Evolutionary conservation across 805 yeast genomes (phyloP).

Genomic region (Metschnikowia peoriensis): DNA sequence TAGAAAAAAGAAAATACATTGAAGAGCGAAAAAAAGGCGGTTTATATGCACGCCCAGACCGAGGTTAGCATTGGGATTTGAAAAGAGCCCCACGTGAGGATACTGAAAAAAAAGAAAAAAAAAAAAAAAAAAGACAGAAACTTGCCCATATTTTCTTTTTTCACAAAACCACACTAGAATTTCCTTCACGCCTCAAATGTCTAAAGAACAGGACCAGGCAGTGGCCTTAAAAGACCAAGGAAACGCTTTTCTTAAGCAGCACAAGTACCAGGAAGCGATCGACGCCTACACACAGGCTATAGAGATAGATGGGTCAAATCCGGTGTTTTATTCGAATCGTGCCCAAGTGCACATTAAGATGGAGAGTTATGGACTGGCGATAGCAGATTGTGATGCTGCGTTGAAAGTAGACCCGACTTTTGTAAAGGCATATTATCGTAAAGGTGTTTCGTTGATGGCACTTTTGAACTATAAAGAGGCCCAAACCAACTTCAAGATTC

Average conservation of each 20-base stretch:
- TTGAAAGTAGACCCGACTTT: slow-evolving; percentile 64
- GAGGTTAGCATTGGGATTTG: too few species aligned
- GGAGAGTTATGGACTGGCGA: slow-evolving; percentile 84
- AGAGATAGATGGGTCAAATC: slow-evolving; percentile 53
- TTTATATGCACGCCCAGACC: too few species aligned
- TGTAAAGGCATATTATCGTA: slow-evolving; percentile 79
- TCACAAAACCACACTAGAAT: not conserved
- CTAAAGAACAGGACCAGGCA: slow-evolving; percentile 38
- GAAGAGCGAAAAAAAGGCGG: too few species aligned
- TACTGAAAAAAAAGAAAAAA: too few species aligned
- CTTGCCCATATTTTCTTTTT: too few species aligned
- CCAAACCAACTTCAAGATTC: slow-evolving; percentile 60
- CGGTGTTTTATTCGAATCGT: slow-evolving; percentile 75
- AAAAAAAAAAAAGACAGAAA: too few species aligned
- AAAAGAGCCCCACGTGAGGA: not conserved
- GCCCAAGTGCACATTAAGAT: slow-evolving; percentile 86
- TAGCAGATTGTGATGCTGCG: slow-evolving; percentile 73
- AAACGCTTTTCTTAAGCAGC: slow-evolving; percentile 65
- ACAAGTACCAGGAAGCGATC: slow-evolving; percentile 64
- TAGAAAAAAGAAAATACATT: too few species aligned
- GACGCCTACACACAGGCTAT: slow-evolving; percentile 74
- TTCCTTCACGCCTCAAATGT: slow-evolving; percentile 6
- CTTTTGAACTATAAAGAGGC: slow-evolving; percentile 75
- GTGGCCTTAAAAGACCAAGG: slow-evolving; percentile 64
- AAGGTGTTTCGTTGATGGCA: slow-evolving; percentile 80